Percentiles rank a stretch among this genome's conserved stretches.
Evolutionary conservation across 306 rosid species (phyloP).

Genomic region (Ormosia emarginata): DNA sequence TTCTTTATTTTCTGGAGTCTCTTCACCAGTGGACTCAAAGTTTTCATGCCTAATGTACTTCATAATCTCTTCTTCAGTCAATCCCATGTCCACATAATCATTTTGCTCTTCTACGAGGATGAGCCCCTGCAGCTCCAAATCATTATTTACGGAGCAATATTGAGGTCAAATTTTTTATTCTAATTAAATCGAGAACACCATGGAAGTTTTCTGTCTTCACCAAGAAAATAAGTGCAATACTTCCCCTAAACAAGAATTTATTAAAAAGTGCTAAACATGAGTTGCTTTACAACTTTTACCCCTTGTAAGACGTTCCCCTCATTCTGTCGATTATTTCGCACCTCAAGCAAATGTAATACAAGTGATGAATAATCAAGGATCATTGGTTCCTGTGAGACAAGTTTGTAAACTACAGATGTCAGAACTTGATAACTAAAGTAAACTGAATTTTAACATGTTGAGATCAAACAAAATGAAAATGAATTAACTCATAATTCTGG

Average conservation of each 20-base stretch:
- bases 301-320: background rate
- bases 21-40: background rate
- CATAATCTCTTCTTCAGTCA: background rate
- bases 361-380: background rate
- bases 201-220: background rate
- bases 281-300: slow-evolving; percentile 22
- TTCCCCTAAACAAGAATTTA: background rate
- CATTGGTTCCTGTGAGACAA: background rate
- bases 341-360: background rate
- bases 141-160: background rate
- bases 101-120: background rate
- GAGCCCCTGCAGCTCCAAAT: background rate
- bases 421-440: background rate
- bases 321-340: too few relatives aligned
- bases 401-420: background rate
- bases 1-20: background rate
- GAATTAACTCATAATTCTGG: background rate
- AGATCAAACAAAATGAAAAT: background rate
- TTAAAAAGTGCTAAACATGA: background rate
- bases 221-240: background rate
- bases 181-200: background rate
- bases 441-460: background rate
- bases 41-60: background rate
- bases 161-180: background rate
- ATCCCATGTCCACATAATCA: background rate